Evolutionary conservation across 108 stramenopile species (phyloP).

Genomic region (Pseudonitzschia multistriata): DNA sequence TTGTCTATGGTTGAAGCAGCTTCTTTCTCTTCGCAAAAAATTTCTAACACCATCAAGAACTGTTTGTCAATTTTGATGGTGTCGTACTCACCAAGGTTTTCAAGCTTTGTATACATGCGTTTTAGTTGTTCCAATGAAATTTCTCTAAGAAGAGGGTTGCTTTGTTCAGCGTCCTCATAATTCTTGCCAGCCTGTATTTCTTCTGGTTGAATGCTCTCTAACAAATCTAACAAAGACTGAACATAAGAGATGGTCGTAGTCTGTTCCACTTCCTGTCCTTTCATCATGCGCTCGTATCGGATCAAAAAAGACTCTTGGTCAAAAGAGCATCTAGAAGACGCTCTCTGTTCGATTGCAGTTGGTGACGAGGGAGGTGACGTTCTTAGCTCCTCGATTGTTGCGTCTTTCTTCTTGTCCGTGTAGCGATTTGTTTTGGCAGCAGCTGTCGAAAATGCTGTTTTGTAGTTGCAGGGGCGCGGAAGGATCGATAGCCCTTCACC

Average conservation of each 20-base stretch:
- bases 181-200: not conserved
- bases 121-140: constrained; percentile 32
- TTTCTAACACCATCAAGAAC: constrained; percentile 43
- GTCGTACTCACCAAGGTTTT: constrained; percentile 21
- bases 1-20: not conserved
- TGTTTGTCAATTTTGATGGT: constrained; percentile 46
- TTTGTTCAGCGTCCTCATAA: not conserved
- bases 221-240: constrained; percentile 35
- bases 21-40: constrained; percentile 4
- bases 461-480: not conserved
- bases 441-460: not conserved
- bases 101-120: constrained; percentile 23
- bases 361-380: not conserved
- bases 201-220: constrained; percentile 20
- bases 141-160: constrained; percentile 10
- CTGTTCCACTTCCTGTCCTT: constrained; percentile 60
- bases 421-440: not conserved
- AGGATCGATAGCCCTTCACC: not conserved
- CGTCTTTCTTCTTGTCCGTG: not conserved
- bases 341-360: not conserved
- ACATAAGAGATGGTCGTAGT: constrained; percentile 45
- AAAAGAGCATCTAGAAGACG: not conserved
- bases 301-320: constrained; percentile 41
- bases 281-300: constrained; percentile 71
- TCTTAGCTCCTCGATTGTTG: not conserved